A percentile compares a stretch with the other conserved stretches of the same genome.
These are phyloP conservation scores for Phytophthora podocarpi DNA, from an alignment of 352 stramenopile genomes.

Conservation along the genomic window DNA sequence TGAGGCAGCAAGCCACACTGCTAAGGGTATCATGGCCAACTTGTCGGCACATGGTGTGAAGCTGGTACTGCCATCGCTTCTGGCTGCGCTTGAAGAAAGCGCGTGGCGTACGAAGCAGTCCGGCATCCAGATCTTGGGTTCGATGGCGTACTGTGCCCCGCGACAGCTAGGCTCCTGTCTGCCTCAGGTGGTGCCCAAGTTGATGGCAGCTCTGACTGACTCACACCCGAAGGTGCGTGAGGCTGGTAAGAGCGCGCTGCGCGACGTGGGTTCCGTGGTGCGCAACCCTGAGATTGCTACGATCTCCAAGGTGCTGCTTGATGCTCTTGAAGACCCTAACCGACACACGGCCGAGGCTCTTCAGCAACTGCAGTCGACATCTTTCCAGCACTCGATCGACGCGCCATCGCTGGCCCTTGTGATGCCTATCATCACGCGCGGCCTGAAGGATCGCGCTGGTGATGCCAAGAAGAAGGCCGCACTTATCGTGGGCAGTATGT, in stretches of 20 bases:
- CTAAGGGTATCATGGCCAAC: conserved; percentile 98
- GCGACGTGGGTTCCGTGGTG: conserved; percentile 98
- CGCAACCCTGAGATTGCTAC: conserved; percentile 99
- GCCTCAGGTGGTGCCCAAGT: conserved; percentile 98
- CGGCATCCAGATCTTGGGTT: conserved; percentile 97
- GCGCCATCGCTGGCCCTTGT: conserved; percentile 99
- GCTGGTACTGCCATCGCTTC: conserved; percentile 97
- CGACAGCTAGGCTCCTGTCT: conserved; percentile 98
- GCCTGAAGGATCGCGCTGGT: conserved; percentile 96
- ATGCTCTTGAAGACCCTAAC: conserved; percentile 96
- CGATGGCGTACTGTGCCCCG: conserved; percentile 98
- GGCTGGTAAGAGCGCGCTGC: conserved; percentile 94
- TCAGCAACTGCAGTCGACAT: conserved; percentile 97
- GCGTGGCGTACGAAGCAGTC: conserved; percentile 99
- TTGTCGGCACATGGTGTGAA: conserved; percentile 99
- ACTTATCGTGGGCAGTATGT: conserved; percentile 99
- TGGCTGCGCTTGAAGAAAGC: conserved; percentile 94
- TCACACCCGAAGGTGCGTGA: conserved; percentile 99
- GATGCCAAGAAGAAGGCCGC: conserved; percentile 99
- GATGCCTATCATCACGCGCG: conserved; percentile 98
- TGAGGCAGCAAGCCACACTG: conserved; percentile 94
- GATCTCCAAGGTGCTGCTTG: conserved; percentile 93
- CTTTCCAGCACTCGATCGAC: conserved; percentile 99
- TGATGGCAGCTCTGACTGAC: conserved; percentile 97
- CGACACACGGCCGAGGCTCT: conserved; percentile 93